Evolutionary conservation across 371 early-diverging fungal species (phyloP).

Genomic region (Conidiobolus incongruus): DNA sequence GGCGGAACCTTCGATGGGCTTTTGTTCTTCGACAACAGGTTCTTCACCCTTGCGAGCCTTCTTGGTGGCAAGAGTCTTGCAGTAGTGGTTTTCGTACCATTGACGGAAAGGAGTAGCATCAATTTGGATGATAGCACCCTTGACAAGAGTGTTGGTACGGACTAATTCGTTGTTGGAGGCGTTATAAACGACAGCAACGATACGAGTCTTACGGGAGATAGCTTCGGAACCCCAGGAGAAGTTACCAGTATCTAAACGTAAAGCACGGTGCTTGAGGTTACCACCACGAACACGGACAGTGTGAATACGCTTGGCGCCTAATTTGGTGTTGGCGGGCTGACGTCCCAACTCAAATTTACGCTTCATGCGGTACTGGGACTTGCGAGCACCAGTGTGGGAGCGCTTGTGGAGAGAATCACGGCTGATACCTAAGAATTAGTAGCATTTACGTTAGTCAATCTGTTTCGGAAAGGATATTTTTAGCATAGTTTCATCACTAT

Average conservation of each 20-base stretch:
- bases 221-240: conserved; percentile 96
- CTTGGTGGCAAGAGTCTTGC: conserved; percentile 69
- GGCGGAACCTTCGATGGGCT: conserved; percentile 68
- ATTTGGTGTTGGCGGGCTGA: conserved; percentile 95
- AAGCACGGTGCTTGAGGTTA: conserved; percentile 95
- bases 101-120: conserved; percentile 98
- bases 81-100: conserved; percentile 96
- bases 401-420: conserved; percentile 97
- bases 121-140: conserved; percentile 96
- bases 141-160: conserved; percentile 99
- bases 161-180: conserved; percentile 99
- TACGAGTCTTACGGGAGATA: conserved; percentile 86
- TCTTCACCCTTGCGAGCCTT: conserved; percentile 13
- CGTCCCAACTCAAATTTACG: conserved; percentile 98
- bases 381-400: conserved; percentile 94
- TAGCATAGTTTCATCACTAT: too few relatives aligned
- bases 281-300: conserved; percentile 96
- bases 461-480: too few relatives aligned
- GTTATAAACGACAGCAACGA: conserved; percentile 97
- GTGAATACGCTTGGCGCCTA: conserved; percentile 90
- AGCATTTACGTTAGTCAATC: too few relatives aligned
- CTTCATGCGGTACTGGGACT: conserved; percentile 96
- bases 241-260: conserved; percentile 94
- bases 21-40: conserved; percentile 15
- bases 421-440: conserved; percentile 96